These are phyloP conservation scores for Phenoliferia sp. DNA, from an alignment of 1,284 basidiomycete species.

Conservation along the genomic window DNA sequence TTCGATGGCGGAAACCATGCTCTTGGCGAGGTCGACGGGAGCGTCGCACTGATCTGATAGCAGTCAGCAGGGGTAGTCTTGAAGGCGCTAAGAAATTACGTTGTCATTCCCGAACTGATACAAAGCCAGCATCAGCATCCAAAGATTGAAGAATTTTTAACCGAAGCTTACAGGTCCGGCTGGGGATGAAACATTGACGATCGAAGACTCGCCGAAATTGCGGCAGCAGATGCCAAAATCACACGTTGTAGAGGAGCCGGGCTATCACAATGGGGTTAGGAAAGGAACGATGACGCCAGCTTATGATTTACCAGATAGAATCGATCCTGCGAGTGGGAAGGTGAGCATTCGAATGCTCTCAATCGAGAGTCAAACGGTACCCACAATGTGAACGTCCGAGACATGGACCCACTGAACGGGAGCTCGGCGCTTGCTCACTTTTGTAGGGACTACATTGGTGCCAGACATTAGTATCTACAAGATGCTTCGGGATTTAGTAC, in stretches of 20 bases:
- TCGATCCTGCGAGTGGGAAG: too few species aligned
- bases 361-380: too few species aligned
- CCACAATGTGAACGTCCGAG: too few species aligned
- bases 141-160: constrained; percentile 41
- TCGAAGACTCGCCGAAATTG: constrained; percentile 27
- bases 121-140: too few species aligned
- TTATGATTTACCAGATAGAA: too few species aligned
- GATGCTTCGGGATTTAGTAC: too few species aligned
- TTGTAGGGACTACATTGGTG: too few species aligned
- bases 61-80: neutral
- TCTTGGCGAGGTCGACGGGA: constrained; percentile 45
- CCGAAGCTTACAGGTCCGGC: constrained; percentile 34
- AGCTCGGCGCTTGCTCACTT: too few species aligned
- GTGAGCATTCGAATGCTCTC: too few species aligned
- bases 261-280: constrained; percentile 19
- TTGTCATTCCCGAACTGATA: constrained; percentile 22
- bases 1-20: constrained; percentile 50
- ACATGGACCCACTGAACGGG: too few species aligned
- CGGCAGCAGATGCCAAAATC: constrained; percentile 58
- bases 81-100: neutral
- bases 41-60: constrained; percentile 25
- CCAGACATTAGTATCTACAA: too few species aligned
- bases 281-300: too few species aligned
- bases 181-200: constrained; percentile 19
- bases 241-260: constrained; percentile 53